phyloP scores from a whole-genome alignment of 495 filamentous ascomycete species.

The Penicillium desertorum region DNA sequence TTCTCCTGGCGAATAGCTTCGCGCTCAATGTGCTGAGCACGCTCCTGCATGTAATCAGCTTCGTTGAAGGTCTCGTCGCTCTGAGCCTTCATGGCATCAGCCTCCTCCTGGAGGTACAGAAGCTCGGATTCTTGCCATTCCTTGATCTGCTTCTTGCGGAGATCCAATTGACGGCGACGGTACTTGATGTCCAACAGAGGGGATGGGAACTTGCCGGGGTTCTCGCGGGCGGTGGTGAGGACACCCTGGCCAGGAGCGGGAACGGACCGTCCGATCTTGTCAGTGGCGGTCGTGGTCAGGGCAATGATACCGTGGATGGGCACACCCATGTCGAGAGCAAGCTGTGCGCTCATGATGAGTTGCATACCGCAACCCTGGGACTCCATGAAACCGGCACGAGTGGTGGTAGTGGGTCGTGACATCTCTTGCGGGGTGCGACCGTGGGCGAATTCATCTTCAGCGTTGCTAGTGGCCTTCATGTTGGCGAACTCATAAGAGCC shows the following conservation, averaged over 20 bases:
- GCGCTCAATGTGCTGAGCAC: conserved; percentile 80
- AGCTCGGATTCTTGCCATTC: conserved; percentile 95
- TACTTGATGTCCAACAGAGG: conserved; percentile 97
- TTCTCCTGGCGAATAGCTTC: conserved; percentile 88
- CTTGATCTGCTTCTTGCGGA: conserved; percentile 86
- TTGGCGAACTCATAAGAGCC: conserved; percentile 99
- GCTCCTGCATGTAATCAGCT: conserved; percentile 81
- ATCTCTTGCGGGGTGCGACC: conserved; percentile 95
- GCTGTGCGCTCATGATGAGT: conserved; percentile 94
- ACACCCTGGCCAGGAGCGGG: conserved; percentile 96
- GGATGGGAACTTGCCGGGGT: conserved; percentile 84
- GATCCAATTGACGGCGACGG: conserved; percentile 87
- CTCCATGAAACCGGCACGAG: conserved; percentile 98
- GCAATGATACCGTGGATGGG: conserved; percentile 95
- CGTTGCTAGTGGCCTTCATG: conserved; percentile 99
- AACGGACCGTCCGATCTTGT: conserved; percentile 98
- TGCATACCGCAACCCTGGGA: conserved; percentile 98
- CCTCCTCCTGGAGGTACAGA: conserved; percentile 87
- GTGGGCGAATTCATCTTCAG: conserved; percentile 91
- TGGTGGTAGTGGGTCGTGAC: conserved; percentile 96
- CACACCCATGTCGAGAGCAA: conserved; percentile 97
- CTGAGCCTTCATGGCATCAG: conserved; percentile 85
- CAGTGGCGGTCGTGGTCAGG: conserved; percentile 93
- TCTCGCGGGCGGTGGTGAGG: conserved; percentile 94
- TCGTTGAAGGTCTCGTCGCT: conserved; percentile 65